Evolutionary conservation across 768 basidiomycete genomes (phyloP).

Genomic region (Mrakia frigida): DNA sequence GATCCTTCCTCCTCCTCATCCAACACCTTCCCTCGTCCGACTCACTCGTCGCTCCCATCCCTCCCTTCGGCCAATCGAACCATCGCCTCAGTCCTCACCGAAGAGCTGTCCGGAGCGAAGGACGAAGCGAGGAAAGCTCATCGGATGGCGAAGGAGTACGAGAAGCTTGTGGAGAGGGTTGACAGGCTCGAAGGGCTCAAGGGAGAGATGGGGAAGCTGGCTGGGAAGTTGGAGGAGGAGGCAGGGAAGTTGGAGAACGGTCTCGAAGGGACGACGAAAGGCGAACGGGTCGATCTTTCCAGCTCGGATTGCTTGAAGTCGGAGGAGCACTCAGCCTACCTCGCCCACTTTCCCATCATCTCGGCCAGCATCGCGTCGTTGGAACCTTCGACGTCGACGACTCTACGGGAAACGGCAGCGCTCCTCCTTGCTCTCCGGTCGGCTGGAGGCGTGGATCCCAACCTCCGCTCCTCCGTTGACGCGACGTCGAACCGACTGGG

Average conservation of each 20-base stretch:
- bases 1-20: not conserved
- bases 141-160: slow-evolving; percentile 3
- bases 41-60: not conserved
- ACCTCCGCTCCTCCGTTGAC: slow-evolving; percentile 9
- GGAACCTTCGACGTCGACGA: not conserved
- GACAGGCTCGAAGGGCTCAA: not conserved
- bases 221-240: not conserved
- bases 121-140: not conserved
- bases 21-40: not conserved
- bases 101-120: not conserved
- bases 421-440: slow-evolving; percentile 23
- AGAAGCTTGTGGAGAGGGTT: slow-evolving; percentile 5
- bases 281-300: not conserved
- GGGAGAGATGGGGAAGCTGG: not conserved
- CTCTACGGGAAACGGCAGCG: not conserved
- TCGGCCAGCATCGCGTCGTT: not conserved
- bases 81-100: not conserved
- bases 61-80: not conserved
- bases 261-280: not conserved
- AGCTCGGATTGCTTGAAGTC: not conserved
- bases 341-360: not conserved
- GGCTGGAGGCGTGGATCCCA: slow-evolving; percentile 17
- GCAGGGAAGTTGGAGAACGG: not conserved
- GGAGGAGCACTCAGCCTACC: slow-evolving; percentile 10
- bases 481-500: slow-evolving; percentile 2